A percentile compares a stretch with the other conserved stretches of the same genome.
Evolutionary conservation across 2,329 filamentous ascomycete species (phyloP).

Genomic region (Penicillium sp.): DNA sequence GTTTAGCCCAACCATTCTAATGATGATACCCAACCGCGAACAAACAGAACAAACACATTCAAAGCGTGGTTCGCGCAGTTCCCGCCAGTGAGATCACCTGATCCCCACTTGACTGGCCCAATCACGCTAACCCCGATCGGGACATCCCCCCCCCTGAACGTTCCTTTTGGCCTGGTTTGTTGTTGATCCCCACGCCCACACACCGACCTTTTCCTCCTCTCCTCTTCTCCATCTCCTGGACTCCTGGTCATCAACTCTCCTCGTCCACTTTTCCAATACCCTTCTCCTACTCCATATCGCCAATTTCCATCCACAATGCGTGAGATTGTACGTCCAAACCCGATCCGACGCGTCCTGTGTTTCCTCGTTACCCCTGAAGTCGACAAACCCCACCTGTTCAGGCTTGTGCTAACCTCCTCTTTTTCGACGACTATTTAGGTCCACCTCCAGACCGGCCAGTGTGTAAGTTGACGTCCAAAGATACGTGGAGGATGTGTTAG

Average conservation of each 20-base stretch:
- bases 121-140: conserved; percentile 33
- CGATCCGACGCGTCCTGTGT: conserved; percentile 45
- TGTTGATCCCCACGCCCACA: conserved; percentile 43
- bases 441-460: conserved; percentile 99
- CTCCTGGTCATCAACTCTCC: conserved; percentile 32
- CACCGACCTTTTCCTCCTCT: conserved; percentile 41
- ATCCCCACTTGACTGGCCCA: conserved; percentile 17
- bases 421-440: conserved; percentile 69
- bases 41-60: conserved; percentile 15
- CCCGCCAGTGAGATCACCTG: conserved; percentile 34
- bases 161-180: conserved; percentile 31
- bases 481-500: conserved; percentile 7
- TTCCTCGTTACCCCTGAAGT: conserved; percentile 26
- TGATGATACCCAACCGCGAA: neutral
- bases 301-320: conserved; percentile 64
- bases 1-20: neutral
- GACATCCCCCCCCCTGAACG: conserved; percentile 31
- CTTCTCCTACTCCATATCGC: conserved; percentile 16
- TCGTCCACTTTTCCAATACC: conserved; percentile 24
- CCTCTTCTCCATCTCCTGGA: conserved; percentile 36
- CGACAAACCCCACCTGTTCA: conserved; percentile 41
- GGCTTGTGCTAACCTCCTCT: conserved; percentile 48
- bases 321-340: conserved; percentile 67
- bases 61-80: conserved; percentile 37
- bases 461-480: conserved; percentile 68